A percentile compares a stretch with the other conserved stretches of the same genome.
phyloP scores from a whole-genome alignment of 176 grass and related monocot species.

The Chloris gayana region DNA sequence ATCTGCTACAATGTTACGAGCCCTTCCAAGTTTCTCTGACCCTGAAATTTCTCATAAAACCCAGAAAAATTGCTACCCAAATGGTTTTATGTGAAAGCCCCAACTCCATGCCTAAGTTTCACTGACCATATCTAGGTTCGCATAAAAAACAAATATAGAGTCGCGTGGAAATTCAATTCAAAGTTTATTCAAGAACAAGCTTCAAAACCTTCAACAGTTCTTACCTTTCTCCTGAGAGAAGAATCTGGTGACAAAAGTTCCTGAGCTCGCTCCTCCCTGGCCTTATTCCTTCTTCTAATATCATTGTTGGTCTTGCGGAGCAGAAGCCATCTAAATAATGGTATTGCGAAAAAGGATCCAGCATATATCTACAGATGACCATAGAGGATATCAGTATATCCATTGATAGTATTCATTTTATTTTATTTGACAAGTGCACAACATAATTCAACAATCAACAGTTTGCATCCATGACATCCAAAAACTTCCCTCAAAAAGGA shows the following conservation, averaged over 20 bases:
- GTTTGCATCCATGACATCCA: conserved; percentile 31
- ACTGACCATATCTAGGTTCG: conserved; percentile 11
- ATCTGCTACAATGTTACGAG: conserved; percentile 30
- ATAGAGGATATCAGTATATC: conserved; percentile 30
- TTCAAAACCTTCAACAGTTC: conserved; percentile 6
- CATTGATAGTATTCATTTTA: conserved; percentile 29
- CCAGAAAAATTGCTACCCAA: not conserved
- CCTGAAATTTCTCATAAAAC: not conserved
- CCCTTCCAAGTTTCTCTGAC: not conserved
- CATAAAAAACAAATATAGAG: conserved; percentile 10
- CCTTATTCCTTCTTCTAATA: conserved; percentile 78
- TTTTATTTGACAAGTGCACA: conserved; percentile 6
- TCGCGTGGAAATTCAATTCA: not conserved
- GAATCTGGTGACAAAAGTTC: conserved; percentile 61
- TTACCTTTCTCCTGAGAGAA: conserved; percentile 87
- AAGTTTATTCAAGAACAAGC: not conserved
- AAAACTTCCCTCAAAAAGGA: conserved; percentile 9
- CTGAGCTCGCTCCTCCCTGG: conserved; percentile 72
- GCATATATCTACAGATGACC: conserved; percentile 76
- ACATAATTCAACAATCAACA: not conserved
- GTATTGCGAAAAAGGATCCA: conserved; percentile 89
- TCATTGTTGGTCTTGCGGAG: conserved; percentile 67
- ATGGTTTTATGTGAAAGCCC: conserved; percentile 7
- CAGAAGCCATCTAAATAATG: conserved; percentile 81
- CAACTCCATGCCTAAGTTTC: conserved; percentile 2